Percentiles rank a stretch among this genome's conserved stretches.
phyloP scores from a whole-genome alignment of 148 eudicot genomes.

The Arctostaphylos glauca region DNA sequence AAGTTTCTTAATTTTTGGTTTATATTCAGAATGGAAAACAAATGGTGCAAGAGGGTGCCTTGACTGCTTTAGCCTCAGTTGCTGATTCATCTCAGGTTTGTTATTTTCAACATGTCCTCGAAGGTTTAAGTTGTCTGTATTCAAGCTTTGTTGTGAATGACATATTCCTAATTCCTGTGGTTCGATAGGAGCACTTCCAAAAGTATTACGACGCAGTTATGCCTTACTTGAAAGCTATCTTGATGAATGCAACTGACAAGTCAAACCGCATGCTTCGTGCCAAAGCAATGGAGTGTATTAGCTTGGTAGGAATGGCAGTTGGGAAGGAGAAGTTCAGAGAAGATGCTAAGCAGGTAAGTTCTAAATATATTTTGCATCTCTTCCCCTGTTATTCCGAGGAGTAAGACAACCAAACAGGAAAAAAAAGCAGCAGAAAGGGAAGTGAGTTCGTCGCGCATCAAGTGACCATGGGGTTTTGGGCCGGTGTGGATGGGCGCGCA shows the following conservation, averaged over 20 bases:
- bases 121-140: background rate
- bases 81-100: constrained; percentile 94
- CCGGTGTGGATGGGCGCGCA: background rate
- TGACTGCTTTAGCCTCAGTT: constrained; percentile 95
- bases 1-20: constrained; percentile 9
- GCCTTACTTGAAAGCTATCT: constrained; percentile 85
- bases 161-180: constrained; percentile 13
- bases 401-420: background rate
- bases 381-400: background rate
- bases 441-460: background rate
- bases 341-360: constrained; percentile 88
- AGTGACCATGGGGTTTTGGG: background rate
- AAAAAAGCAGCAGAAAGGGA: background rate
- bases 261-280: constrained; percentile 94
- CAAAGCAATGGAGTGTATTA: constrained; percentile 96
- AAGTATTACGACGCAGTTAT: constrained; percentile 91
- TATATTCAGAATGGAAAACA: constrained; percentile 76
- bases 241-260: constrained; percentile 86
- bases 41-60: constrained; percentile 97
- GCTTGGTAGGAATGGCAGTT: constrained; percentile 99
- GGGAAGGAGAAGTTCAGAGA: constrained; percentile 99
- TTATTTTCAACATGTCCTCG: background rate
- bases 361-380: background rate
- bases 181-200: constrained; percentile 80
- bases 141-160: constrained; percentile 2